Evolutionary conservation across 108 stramenopile species (phyloP).

Genomic region (Fistulifera pelliculosa): DNA sequence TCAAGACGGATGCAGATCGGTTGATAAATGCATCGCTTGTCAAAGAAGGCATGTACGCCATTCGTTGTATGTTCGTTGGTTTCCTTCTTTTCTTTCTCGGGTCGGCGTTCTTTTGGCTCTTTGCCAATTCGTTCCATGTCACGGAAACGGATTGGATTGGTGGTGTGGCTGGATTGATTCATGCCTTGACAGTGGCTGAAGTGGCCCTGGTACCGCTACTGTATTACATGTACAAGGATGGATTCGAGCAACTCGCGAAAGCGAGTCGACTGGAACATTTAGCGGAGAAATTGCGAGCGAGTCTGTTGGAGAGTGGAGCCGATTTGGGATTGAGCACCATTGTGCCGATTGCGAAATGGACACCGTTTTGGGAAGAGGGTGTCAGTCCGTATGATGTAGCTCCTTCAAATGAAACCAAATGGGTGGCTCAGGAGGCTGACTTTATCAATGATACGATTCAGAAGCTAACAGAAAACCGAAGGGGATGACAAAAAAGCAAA

Average conservation of each 20-base stretch:
- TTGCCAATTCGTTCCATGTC: constrained; percentile 71
- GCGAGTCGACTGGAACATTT: constrained; percentile 34
- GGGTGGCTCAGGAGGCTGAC: constrained; percentile 20
- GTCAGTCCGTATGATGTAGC: constrained; percentile 9
- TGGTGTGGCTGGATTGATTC: constrained; percentile 63
- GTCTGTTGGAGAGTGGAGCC: neutral
- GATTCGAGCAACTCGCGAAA: constrained; percentile 21
- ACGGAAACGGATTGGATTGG: constrained; percentile 75
- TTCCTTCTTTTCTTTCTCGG: constrained; percentile 53
- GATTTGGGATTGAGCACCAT: constrained; percentile 6
- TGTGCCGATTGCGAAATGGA: constrained; percentile 32
- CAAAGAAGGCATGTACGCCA: constrained; percentile 42
- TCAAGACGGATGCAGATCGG: constrained; percentile 20
- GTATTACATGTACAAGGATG: constrained; percentile 71
- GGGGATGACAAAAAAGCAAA: constrained; percentile 28
- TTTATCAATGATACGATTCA: constrained; percentile 10
- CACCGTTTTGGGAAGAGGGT: constrained; percentile 53
- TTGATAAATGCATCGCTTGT: constrained; percentile 49
- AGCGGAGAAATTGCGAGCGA: constrained; percentile 7
- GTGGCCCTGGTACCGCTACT: constrained; percentile 55
- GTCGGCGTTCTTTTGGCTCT: constrained; percentile 73
- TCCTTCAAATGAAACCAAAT: constrained; percentile 19
- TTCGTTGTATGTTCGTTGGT: constrained; percentile 49
- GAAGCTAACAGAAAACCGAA: constrained; percentile 16
- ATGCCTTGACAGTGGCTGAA: constrained; percentile 76